Conservation (phyloP, 495 filamentous ascomycete species). For the Hypoxylon perforatum region DNA sequence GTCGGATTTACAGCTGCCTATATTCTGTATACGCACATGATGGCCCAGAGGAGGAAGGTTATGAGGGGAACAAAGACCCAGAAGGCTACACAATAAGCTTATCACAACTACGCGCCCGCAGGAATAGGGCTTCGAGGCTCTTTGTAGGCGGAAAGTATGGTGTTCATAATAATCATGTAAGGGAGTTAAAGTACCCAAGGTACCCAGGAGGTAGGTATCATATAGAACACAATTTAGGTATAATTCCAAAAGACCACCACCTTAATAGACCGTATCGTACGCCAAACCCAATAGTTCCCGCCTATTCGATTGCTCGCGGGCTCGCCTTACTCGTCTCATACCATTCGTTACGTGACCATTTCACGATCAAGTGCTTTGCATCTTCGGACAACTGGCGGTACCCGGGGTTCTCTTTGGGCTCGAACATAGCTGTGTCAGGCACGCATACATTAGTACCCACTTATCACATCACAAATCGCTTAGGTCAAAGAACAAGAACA, state of each 20-base stretch:
- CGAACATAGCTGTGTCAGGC: conserved; percentile 75
- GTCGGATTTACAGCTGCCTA: conserved; percentile 71
- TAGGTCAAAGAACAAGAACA: not conserved
- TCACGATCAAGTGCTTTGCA: conserved; percentile 70
- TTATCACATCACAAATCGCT: too few species aligned
- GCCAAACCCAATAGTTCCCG: not conserved
- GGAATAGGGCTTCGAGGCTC: not conserved
- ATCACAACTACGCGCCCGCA: not conserved
- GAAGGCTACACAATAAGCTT: conserved; percentile 42
- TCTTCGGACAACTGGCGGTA: conserved; percentile 74
- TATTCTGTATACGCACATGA: conserved; percentile 93
- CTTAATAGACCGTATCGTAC: conserved; percentile 7
- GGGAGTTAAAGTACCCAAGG: not conserved
- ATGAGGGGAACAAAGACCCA: conserved; percentile 64
- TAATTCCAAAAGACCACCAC: conserved; percentile 14
- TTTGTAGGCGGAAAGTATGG: not conserved
- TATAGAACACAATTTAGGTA: conserved; percentile 13
- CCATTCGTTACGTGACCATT: conserved; percentile 68
- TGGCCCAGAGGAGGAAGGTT: conserved; percentile 83
- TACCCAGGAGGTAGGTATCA: not conserved
- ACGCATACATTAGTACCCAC: conserved; percentile 12
- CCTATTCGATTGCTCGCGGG: conserved; percentile 34
- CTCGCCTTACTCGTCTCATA: conserved; percentile 52
- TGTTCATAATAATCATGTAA: conserved; percentile 33
- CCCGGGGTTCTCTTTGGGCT: conserved; percentile 80